Conservation (phyloP, 2,329 filamentous ascomycete genomes). For the Leptographium lundbergii region DNA sequence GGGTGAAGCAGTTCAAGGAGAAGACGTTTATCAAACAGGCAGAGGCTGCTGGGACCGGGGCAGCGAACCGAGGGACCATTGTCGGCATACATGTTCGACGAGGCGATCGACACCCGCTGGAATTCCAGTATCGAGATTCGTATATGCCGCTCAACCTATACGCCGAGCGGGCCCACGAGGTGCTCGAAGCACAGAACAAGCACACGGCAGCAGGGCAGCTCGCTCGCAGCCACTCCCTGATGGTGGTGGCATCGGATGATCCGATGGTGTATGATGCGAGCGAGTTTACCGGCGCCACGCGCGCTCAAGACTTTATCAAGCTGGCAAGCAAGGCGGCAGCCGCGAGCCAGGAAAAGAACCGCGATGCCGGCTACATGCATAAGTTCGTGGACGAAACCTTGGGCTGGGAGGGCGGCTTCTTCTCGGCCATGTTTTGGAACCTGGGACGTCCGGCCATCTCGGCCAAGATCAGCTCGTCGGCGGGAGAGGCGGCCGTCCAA, state of each 20-base stretch:
- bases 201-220: slow-evolving; percentile 19
- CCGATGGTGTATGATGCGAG: slow-evolving; percentile 56
- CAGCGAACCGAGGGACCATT: slow-evolving; percentile 28
- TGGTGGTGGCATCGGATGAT: slow-evolving; percentile 68
- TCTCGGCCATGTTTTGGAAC: slow-evolving; percentile 67
- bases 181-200: slow-evolving; percentile 35
- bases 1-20: slow-evolving; percentile 41
- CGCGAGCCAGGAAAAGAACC: slow-evolving; percentile 19
- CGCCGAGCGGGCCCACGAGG: slow-evolving; percentile 40
- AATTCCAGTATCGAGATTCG: slow-evolving; percentile 62
- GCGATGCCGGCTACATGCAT: slow-evolving; percentile 31
- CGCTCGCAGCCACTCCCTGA: slow-evolving; percentile 30
- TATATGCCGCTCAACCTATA: slow-evolving; percentile 68
- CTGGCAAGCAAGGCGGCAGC: slow-evolving; percentile 49
- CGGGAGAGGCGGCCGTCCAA: background rate
- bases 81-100: slow-evolving; percentile 70
- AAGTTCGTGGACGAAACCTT: slow-evolving; percentile 63
- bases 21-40: slow-evolving; percentile 27
- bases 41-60: background rate
- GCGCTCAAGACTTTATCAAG: slow-evolving; percentile 65
- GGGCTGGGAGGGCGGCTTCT: slow-evolving; percentile 86
- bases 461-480: background rate
- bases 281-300: slow-evolving; percentile 43
- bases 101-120: slow-evolving; percentile 65
- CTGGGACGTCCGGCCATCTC: slow-evolving; percentile 39